Evolutionary conservation across 148 eudicot genomes (phyloP), one percentile per base, ranked within the genome.

Genomic region (Simmondsia chinensis): DNA sequence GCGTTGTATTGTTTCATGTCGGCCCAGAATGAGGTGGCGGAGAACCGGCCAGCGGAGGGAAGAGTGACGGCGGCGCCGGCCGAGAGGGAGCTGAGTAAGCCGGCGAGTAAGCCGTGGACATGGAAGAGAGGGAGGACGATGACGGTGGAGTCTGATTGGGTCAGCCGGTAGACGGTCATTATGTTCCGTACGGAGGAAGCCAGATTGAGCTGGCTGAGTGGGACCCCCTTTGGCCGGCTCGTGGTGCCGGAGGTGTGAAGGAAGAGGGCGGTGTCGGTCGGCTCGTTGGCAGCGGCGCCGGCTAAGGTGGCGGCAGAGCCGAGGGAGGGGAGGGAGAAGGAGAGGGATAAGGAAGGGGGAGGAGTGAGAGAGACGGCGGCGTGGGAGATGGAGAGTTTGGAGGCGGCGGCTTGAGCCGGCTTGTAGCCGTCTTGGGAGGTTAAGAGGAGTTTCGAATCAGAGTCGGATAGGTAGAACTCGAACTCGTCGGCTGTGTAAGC

Each of bases 161-260:
- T 74, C 45, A 89, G 67, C 51, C 59, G 61, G 46, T 89, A 89
- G 2, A 85, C 86, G 7, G 82, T 65, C 41, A 44, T 76, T 3
- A 89, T 89, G 59, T 89, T 89, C 6, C 50, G 35, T 0, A 78
- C 97, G 0, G 97, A 81, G 0, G 97, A 76, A 4, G 47, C 65
- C 0, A 89, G 37, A 43, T 89, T 89, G 28, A 69, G 76, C 43
- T 89, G 97, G 27, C 63, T 84, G 21, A 89, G 31, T 5, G 95
- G 97, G 11, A 89, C 97, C 22, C 97, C 97, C 59, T 89, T 89
- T 7, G 97, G 97, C 4, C 93, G 84, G 50, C 95, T 85, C 3
- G 97, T 89, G 33, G 97, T 89, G 42, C 97, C 97, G n/a, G 95
- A 84, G 3, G 97, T 89, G 85, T 89, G 97, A 26, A 89, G 76